Base-by-base conservation (phyloP, 2,329 filamentous ascomycete genomes). In the Endoconidiophora polonica region DNA sequence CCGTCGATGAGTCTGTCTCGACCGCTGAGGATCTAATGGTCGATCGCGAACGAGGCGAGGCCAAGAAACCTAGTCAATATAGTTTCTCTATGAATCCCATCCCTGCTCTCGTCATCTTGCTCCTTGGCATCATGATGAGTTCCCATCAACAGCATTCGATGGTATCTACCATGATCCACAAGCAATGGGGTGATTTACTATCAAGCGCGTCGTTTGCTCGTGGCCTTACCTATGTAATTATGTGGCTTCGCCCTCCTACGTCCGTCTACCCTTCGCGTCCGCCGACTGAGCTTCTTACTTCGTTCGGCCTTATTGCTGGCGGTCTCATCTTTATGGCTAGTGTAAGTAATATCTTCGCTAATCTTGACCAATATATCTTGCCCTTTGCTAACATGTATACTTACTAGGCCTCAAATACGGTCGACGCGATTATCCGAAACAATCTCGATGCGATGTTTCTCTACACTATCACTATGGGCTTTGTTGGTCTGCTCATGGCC, bases 111-210 rank as follows among this genome's bases (percentile, higher is more conserved):
- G 76, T 94, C 45, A 90, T 96, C 56, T 70, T 95, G 52, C 70
- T 95, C 1, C 71, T 95, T 1, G 91, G 91, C 33, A 76, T 88
- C 61, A 91, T 94, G 84, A 96, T 96, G 90, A 83, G 83, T 60
- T 86, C 84, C 23, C 90, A 96, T 64, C 85, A 90, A 53, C 88
- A 94, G 62, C 63, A 70, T 24, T 84, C 79, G 53, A 86, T 86
- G 81, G 73, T 87, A 44, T 90, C 86, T 7, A 85, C 79, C 57
- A 94, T 91, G 85, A 76, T 96, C 45, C 90, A 96, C 66, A 81
- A 81, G 60, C 88, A 95, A 64, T 96, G 90, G 90, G 90, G 90
- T 23, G 79, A 79, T 59, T 73, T 96, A 56, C 73, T 96, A 48
- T 74, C 85, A 44, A 86, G 81, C 23, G 88, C 86, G 49, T 81